These are phyloP conservation scores for Teratosphaeriaceae sp. DNA, from an alignment of 2,329 filamentous ascomycete species.

Conservation along the genomic window DNA sequence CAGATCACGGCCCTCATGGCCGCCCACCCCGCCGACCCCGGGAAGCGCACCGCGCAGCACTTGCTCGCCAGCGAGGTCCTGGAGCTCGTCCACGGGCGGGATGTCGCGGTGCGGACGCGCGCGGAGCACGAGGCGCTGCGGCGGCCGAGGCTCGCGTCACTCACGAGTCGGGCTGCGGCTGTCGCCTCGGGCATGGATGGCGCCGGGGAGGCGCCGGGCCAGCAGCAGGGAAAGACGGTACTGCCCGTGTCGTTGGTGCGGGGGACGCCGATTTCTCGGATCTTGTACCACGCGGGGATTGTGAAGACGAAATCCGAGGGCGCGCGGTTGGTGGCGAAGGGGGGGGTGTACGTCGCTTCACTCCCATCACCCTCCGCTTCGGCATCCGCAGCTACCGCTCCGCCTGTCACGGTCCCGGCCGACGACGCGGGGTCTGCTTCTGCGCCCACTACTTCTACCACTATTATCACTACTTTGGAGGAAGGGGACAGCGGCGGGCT, in stretches of 20 bases:
- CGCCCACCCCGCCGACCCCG: conserved; percentile 60
- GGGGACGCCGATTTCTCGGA: conserved; percentile 20
- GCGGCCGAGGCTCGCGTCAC: conserved; percentile 17
- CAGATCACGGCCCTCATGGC: conserved; percentile 63
- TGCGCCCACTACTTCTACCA: no score
- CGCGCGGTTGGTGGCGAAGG: conserved; percentile 23
- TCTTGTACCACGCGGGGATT: conserved; percentile 28
- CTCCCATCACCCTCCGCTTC: no score
- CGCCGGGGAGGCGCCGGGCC: background rate
- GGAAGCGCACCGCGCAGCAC: conserved; percentile 74
- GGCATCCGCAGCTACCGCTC: no score
- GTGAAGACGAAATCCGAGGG: conserved; percentile 25
- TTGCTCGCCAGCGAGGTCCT: conserved; percentile 75
- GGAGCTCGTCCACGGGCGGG: conserved; percentile 66
- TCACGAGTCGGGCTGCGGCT: conserved; percentile 3
- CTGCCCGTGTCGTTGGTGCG: conserved; percentile 24
- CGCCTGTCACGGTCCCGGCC: background rate
- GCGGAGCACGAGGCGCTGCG: conserved; percentile 46
- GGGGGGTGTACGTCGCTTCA: conserved; percentile 30
- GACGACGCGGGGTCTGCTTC: no score
- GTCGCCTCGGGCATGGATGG: background rate
- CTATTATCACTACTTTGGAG: conserved; percentile 15
- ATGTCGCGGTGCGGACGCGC: conserved; percentile 58
- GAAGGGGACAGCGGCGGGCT: conserved; percentile 41
- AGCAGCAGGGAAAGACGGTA: conserved; percentile 15